Base-by-base conservation (phyloP, 371 early-diverging fungal genomes). In the Encephalitozoon romaleae region DNA sequence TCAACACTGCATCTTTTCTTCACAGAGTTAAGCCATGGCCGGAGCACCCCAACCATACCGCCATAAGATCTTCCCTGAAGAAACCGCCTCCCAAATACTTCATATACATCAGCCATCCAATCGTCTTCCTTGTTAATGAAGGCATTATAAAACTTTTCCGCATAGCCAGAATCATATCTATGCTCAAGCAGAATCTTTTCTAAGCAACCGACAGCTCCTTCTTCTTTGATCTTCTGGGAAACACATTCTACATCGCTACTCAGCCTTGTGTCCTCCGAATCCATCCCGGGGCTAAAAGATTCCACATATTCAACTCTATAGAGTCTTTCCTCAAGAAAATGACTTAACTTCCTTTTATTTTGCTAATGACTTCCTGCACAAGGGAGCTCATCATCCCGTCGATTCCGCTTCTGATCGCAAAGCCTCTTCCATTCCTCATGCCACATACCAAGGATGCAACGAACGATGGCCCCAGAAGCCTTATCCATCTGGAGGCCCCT, bases 361-460 rank as follows among this genome's bases (percentile, higher is more conserved):
- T 43, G 12, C 21, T 43, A 18, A 72, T 23, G 12, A 72, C 5
- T 25, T 45, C 52, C 15, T 65, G 51, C 15, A 43, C 28, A 47
- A 72, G 6, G 15, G 21, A 38, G 15, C 38, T 45, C 11, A 34
- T 0, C 53, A 65, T 1, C 12, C 65, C 51, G 21, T 21, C 38
- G 3, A 63, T 18, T 4, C 49, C 73, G 28, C 41, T 64, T 15
- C 21, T 65, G 21, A 21, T 9, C 18, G 51, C 73, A 72, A 49
- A 72, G 39, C 65, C 28, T 11, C 47, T 26, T 8, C 73, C 73
- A 49, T 72, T 72, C 42, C 65, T 64, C 21, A 72, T 9, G 12
- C 66, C 66, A 47, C 63, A 28, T 12, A 26, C 15, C 49, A 72
- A 72, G 1, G 52, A 38, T 12, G 65, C 51, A 32, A 63, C 9